Evolutionary conservation across 2,329 filamentous ascomycete genomes (phyloP), one percentile per base, ranked within the genome.

Genomic region (Hirsutella thompsonii): DNA sequence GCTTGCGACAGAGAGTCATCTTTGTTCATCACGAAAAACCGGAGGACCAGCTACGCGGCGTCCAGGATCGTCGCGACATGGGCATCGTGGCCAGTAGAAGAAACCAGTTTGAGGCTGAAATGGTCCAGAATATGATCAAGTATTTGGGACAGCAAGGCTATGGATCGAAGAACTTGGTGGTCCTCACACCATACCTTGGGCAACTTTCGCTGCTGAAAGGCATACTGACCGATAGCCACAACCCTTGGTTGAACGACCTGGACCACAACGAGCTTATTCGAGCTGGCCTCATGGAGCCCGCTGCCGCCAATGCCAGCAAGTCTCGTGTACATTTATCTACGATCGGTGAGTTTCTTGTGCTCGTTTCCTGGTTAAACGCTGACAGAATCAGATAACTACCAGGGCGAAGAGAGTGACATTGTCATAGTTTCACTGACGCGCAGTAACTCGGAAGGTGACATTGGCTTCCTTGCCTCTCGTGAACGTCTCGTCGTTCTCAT

Each of bases 331-430:
- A n/a, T n/a, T n/a, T n/a, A n/a, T n/a, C n/a, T n/a, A n/a, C n/a
- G n/a, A n/a, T n/a, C n/a, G n/a, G n/a, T n/a, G n/a, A n/a, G n/a
- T n/a, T n/a, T n/a, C n/a, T n/a, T n/a, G n/a, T n/a, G n/a, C n/a
- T n/a, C n/a, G n/a, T n/a, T n/a, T n/a, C n/a, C n/a, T n/a, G n/a
- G n/a, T n/a, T n/a, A n/a, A n/a, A n/a, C n/a, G n/a, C n/a, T n/a
- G n/a, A n/a, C n/a, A n/a, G n/a, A n/a, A n/a, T n/a, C n/a, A n/a
- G 80, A 85, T 54, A 88, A 87, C 47, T 88, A 85, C 42, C 81
- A 89, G 49, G 83, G 83, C 0, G 82, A 89, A 52, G 82, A 89
- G 50, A 78, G 76, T 2, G 79, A 83, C 39, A 62, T 89, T 8
- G 66, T 89, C 0, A 63, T 89, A 3, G 63, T 88, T 0, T 83